A percentile compares a stretch with the other conserved stretches of the same genome.
phyloP scores from a whole-genome alignment of 257 asterid genomes.

The Solanum ossicruentum region DNA sequence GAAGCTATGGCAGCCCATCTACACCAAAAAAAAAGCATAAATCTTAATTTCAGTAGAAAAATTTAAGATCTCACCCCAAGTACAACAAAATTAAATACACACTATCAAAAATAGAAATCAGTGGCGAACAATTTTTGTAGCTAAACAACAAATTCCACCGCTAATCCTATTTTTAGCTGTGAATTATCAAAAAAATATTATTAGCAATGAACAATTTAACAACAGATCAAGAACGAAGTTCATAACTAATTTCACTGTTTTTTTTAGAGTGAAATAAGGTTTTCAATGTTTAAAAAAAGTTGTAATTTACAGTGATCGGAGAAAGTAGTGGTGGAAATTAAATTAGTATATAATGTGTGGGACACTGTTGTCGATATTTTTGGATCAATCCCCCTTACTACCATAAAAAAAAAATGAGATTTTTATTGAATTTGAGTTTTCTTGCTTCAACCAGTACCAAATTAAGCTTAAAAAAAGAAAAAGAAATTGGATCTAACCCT shows the following conservation, averaged over 20 bases:
- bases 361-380: not conserved
- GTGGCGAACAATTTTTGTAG: not conserved
- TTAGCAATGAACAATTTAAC: not conserved
- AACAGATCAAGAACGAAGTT: not conserved
- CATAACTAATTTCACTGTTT: not conserved
- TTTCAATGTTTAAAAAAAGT: not conserved
- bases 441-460: not conserved
- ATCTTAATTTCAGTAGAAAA: not conserved
- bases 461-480: not conserved
- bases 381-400: not conserved
- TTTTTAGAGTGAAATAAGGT: not conserved
- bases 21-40: not conserved
- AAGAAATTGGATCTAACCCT: not conserved
- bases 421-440: not conserved
- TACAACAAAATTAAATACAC: not conserved
- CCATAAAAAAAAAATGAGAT: not conserved
- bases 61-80: not conserved
- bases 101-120: not conserved
- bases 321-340: not conserved
- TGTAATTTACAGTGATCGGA: not conserved
- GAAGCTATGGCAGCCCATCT: constrained; percentile 99
- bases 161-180: not conserved
- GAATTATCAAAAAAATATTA: not conserved
- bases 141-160: not conserved
- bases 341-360: not conserved